Percentiles rank a stretch among this genome's conserved stretches.
These are phyloP conservation scores for Dothideomycetes sp. DNA, from an alignment of 2,329 filamentous ascomycete species.

Conservation along the genomic window DNA sequence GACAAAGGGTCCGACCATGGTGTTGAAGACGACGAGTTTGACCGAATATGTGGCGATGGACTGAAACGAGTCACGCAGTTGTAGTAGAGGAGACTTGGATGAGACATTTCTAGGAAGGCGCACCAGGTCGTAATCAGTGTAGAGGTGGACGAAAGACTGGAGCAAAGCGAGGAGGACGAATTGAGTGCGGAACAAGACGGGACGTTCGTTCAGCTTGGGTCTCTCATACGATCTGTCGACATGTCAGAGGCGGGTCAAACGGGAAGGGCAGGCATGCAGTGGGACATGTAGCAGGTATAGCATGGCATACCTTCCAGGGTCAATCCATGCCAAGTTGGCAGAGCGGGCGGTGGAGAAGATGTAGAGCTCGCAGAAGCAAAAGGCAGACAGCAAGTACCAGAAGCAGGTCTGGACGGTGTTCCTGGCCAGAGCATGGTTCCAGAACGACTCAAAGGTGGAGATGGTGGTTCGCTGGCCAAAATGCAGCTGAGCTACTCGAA, in stretches of 20 bases:
- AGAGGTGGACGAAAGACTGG: constrained; percentile 64
- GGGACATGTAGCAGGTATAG: too few relatives aligned
- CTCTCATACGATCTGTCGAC: constrained; percentile 49
- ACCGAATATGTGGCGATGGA: not conserved
- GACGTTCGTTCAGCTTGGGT: constrained; percentile 72
- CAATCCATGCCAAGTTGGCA: constrained; percentile 63
- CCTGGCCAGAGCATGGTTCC: constrained; percentile 47
- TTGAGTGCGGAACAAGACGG: constrained; percentile 68
- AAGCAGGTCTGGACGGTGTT: constrained; percentile 60
- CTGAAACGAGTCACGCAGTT: not conserved
- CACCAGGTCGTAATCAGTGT: constrained; percentile 63
- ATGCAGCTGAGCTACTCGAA: constrained; percentile 54
- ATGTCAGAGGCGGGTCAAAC: constrained; percentile 18
- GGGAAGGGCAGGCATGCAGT: too few relatives aligned
- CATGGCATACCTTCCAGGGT: constrained; percentile 56
- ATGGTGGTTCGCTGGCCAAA: constrained; percentile 52
- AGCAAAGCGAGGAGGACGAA: constrained; percentile 58
- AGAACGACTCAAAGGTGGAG: constrained; percentile 58
- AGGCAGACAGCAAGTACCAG: constrained; percentile 71
- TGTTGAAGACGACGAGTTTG: constrained; percentile 6
- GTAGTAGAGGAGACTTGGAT: not conserved
- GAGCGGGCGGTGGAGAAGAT: constrained; percentile 57
- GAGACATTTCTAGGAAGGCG: constrained; percentile 30
- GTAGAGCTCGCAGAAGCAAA: constrained; percentile 71
- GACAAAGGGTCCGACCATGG: constrained; percentile 32